phyloP scores from a whole-genome alignment of 176 grass and related monocot species.

The Triticum turgidum region DNA sequence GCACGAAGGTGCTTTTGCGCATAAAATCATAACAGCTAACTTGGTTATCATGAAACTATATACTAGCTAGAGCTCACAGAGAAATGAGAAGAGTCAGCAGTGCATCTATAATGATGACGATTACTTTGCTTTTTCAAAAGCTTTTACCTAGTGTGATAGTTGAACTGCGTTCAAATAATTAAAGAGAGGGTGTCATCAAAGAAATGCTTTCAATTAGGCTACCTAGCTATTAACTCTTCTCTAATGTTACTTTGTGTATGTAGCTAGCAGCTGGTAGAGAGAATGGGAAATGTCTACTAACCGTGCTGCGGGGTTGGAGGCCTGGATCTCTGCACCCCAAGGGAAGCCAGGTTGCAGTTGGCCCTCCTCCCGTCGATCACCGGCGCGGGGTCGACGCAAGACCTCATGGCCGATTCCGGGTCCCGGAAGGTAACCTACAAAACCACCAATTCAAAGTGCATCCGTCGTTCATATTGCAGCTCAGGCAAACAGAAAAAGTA shows the following conservation, averaged over 20 bases:
- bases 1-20: slow-evolving; percentile 20
- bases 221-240: slow-evolving; percentile 21
- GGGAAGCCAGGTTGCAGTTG: slow-evolving; percentile 96
- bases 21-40: slow-evolving; percentile 48
- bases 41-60: slow-evolving; percentile 18
- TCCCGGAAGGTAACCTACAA: slow-evolving; percentile 94
- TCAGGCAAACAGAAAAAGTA: not conserved
- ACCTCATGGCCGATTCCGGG: slow-evolving; percentile 76
- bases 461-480: not conserved
- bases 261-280: slow-evolving; percentile 4
- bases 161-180: not conserved
- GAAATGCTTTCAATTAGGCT: slow-evolving; percentile 10
- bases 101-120: slow-evolving; percentile 22
- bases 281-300: slow-evolving; percentile 36
- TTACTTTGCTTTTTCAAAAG: slow-evolving; percentile 29
- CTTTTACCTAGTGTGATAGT: not conserved
- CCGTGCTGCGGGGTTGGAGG: slow-evolving; percentile 77
- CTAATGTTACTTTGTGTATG: not conserved
- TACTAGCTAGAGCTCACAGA: slow-evolving; percentile 5
- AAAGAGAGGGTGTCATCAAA: slow-evolving; percentile 13
- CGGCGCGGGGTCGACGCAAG: slow-evolving; percentile 90
- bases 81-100: slow-evolving; percentile 12
- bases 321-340: slow-evolving; percentile 91
- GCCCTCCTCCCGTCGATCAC: slow-evolving; percentile 96
- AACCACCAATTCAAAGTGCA: not conserved